Base-by-base conservation (phyloP, 169 alveolate species). In the Cryptosporidium viatorum region DNA sequence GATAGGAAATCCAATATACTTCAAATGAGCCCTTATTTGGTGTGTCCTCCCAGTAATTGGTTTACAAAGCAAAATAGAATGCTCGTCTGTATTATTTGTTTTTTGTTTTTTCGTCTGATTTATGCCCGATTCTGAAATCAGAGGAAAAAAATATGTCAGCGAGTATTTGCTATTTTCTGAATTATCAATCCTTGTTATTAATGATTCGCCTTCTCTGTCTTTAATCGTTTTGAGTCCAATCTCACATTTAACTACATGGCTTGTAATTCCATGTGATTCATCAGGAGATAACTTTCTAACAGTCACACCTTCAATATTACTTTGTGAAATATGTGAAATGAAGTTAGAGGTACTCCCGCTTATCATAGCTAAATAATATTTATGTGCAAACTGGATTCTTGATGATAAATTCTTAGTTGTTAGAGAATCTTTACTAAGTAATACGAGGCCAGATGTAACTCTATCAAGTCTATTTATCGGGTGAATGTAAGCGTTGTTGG, bases 1-100 rank as follows among this genome's bases (percentile, higher is more conserved):
- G 26, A 98, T 97, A 14, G 99, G 98, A 84, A 93, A 95, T 0
- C 99, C 98, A 35, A 98, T 71, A 85, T 86, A 87, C 69, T 94
- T 91, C 50, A 97, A 93, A 93, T 98, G 99, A n/a, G 98, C 98
- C 91, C 99, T 93, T 18, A 98, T 98, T 92, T 98, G 98, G 89
- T 98, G 99, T 4, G 99, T 98, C 70, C 99, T 93, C 51, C 99
- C 99, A 0, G 99, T 97, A 70, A 96, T 93, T 5, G 99, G 99
- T 45, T 94, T 94, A 71, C 99, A 96, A 71, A 96, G 92, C 3
- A 97, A 89, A 12, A 97, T 95, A 14, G 98, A 95, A 26, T 96
- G 94, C 70, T 96, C 93, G 55, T 95, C 92, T 6, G 74, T 85
- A 65, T 91, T 91, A 93, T 97, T 97, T 87, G 35, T 70, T 37